Evolutionary conservation across 2,329 filamentous ascomycete species (phyloP), one percentile per base, ranked within the genome.

Genomic region (Sordariomycetes sp.): DNA sequence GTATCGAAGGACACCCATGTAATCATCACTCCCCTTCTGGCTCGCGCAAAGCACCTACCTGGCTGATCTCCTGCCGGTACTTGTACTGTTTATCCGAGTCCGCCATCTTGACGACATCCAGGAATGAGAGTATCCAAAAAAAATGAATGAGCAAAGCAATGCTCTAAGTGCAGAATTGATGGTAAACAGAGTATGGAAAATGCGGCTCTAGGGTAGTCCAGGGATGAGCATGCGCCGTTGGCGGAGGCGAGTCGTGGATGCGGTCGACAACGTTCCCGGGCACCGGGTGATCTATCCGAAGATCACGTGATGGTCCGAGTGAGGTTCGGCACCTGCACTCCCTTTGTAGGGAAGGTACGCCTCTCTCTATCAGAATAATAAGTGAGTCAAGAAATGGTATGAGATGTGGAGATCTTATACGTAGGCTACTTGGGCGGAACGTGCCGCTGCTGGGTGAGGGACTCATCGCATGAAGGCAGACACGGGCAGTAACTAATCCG

Each of bases 31-130:
- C n/a, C 10, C 5, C n/a, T 3, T 50, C 17, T 24, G 4, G 12
- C 45, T 7, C n/a, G 12, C 12, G 10, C 22, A 7, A 24, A 20
- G 53, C 20, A 52, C 85, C 74, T 69, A 91, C 89, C 87, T 95
- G 92, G 73, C 96, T 94, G 74, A 99, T 99, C 79, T 99, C 94
- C 75, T 95, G 90, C 70, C 91, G 85, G 72, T 97, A 99, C 72
- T 96, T 97, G 65, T 80, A 81, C 61, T 77, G 72, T 67, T 80
- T 71, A 25, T 57, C 56, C 28, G 56, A 54, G 52, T 57, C 56
- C 25, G 22, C 51, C 56, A 57, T 57, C 22, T 53, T 57, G 56
- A 22, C 20, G 45, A 13, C 24, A 45, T 17, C 13, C 13, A 45
- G n/a, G n/a, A 45, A 1, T n/a, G n/a, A 17, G 39, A 13, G n/a